Evolutionary conservation across 2,329 filamentous ascomycete species (phyloP).

Genomic region (Aspergillus tamarii): DNA sequence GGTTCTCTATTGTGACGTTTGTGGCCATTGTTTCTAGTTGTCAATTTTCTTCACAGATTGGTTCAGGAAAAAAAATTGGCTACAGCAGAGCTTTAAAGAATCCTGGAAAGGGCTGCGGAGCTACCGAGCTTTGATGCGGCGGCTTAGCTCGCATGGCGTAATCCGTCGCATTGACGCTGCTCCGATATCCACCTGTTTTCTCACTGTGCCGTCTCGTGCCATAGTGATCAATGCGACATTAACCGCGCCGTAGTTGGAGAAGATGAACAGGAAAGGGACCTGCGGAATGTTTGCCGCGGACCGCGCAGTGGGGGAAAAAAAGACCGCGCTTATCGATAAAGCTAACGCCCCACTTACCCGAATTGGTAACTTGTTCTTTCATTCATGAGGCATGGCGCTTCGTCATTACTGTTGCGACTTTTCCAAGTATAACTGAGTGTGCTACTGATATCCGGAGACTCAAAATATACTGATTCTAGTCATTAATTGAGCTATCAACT

Average conservation of each 20-base stretch:
- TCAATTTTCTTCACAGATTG: not conserved
- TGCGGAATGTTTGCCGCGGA: slow-evolving; percentile 5
- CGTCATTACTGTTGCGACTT: not conserved
- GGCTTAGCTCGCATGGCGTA: not conserved
- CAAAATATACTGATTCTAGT: not conserved
- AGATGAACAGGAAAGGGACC: no score
- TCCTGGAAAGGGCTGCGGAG: not conserved
- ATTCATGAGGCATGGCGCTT: not conserved
- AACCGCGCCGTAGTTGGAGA: not conserved
- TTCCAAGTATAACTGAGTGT: not conserved
- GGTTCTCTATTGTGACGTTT: slow-evolving; percentile 59
- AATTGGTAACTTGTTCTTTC: not conserved
- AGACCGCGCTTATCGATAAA: slow-evolving; percentile 24
- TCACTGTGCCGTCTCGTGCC: not conserved
- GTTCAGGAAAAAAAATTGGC: not conserved
- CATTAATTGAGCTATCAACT: not conserved
- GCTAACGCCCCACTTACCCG: not conserved
- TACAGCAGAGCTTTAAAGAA: slow-evolving; percentile 5
- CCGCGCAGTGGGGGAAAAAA: slow-evolving; percentile 15
- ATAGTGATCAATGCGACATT: not conserved
- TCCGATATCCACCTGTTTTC: not conserved
- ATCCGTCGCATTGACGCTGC: not conserved
- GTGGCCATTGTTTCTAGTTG: slow-evolving; percentile 13
- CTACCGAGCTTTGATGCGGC: not conserved
- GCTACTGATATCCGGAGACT: not conserved